Evolutionary conservation across 176 grass and related monocot species (phyloP).

Genomic region (Tuctoria greenei): DNA sequence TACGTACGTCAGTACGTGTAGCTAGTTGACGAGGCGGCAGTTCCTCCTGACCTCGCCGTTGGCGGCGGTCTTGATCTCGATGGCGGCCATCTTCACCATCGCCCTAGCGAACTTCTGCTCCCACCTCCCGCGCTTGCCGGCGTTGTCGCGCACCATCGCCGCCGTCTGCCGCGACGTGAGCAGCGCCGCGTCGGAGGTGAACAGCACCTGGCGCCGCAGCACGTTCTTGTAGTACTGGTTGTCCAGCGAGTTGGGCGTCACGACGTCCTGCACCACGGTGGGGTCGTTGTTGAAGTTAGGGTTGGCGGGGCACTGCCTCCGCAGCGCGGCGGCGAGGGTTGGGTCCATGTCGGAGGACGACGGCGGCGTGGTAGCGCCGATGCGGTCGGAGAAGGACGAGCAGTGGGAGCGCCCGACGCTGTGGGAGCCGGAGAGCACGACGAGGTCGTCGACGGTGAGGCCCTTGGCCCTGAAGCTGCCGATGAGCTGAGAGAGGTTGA

Average conservation of each 20-base stretch:
- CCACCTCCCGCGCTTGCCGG: too few relatives aligned
- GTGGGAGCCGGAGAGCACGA: slow-evolving; percentile 57
- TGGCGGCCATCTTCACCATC: slow-evolving; percentile 42
- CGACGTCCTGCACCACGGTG: slow-evolving; percentile 37
- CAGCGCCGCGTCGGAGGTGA: slow-evolving; percentile 49
- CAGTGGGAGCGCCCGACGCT: slow-evolving; percentile 57
- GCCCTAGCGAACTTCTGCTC: slow-evolving; percentile 37
- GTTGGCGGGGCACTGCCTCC: too few relatives aligned
- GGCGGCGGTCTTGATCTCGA: slow-evolving; percentile 39
- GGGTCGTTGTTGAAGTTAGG: too few relatives aligned
- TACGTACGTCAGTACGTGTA: too few relatives aligned
- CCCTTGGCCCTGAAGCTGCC: slow-evolving; percentile 41
- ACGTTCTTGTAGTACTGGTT: slow-evolving; percentile 49
- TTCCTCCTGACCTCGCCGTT: slow-evolving; percentile 43
- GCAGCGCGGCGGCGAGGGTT: too few relatives aligned
- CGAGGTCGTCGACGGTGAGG: slow-evolving; percentile 39
- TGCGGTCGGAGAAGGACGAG: slow-evolving; percentile 42
- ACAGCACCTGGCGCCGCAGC: slow-evolving; percentile 14
- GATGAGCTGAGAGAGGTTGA: slow-evolving; percentile 33
- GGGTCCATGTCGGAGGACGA: too few relatives aligned
- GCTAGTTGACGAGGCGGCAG: slow-evolving; percentile 34
- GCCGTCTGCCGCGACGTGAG: background rate
- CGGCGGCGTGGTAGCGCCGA: too few relatives aligned
- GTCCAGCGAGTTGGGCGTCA: slow-evolving; percentile 29
- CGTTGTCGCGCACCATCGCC: too few relatives aligned